Conservation (phyloP, 176 grass and related monocot species). For the Leersia perrieri region DNA sequence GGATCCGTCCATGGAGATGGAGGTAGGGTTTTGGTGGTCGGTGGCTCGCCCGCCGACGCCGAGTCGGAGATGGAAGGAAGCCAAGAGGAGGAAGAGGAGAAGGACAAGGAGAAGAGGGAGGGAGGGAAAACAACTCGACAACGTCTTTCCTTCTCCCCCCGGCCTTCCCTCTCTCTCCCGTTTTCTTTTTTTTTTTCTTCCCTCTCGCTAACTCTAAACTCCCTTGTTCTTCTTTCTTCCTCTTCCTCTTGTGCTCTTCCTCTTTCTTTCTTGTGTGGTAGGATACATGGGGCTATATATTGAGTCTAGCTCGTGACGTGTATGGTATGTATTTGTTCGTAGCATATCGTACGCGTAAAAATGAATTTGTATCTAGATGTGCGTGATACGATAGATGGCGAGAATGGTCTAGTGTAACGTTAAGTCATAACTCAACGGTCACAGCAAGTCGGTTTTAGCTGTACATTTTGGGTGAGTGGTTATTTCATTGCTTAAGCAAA, state of each 20-base stretch:
- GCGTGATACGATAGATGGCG: background rate
- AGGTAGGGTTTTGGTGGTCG: constrained; percentile 18
- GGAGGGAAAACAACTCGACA: constrained; percentile 54
- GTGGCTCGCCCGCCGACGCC: too few species aligned
- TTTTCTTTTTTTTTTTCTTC: background rate
- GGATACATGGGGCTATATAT: background rate
- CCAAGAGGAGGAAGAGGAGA: constrained; percentile 12
- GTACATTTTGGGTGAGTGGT: too few species aligned
- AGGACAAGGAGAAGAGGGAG: constrained; percentile 23
- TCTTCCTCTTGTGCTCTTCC: background rate
- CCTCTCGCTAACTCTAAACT: too few species aligned
- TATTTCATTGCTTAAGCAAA: too few species aligned
- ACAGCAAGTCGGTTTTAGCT: too few species aligned
- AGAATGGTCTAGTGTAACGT: too few species aligned
- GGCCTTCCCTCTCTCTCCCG: too few species aligned
- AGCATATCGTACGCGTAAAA: background rate
- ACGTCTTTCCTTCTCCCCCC: background rate
- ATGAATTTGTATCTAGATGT: background rate
- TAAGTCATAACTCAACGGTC: too few species aligned
- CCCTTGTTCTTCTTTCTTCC: background rate
- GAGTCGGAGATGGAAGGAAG: background rate
- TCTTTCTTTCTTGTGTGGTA: background rate
- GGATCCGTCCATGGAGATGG: constrained; percentile 45
- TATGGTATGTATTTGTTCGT: background rate
- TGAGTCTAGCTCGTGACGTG: background rate